Conservation (phyloP, 2,329 filamentous ascomycete species). For the Epichloe festucae region DNA sequence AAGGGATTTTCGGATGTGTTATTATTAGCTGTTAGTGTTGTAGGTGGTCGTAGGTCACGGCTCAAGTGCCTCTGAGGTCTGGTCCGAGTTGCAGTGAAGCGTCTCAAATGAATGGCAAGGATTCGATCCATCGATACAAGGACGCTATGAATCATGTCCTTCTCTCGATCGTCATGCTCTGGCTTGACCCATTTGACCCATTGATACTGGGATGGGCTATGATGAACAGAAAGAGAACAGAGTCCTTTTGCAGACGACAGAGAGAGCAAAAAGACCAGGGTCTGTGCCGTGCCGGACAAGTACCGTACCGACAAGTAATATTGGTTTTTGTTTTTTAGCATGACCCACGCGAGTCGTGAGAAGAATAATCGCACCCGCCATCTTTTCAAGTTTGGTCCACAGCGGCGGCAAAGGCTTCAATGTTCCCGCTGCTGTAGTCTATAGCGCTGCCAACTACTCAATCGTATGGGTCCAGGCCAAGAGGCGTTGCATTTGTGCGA, state of each 20-base stretch:
- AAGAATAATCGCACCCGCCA: not conserved
- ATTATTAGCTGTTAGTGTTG: not conserved
- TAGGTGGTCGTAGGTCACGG: not conserved
- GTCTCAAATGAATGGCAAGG: not conserved
- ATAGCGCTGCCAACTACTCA: not conserved
- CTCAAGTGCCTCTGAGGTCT: not conserved
- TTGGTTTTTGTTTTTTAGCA: not conserved
- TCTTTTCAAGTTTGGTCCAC: not conserved
- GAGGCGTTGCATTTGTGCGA: constrained; percentile 3
- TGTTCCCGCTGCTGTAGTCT: not conserved
- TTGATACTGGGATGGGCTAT: too few species aligned
- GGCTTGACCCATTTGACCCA: not conserved
- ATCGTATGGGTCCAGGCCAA: not conserved
- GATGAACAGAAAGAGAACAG: not conserved
- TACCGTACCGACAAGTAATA: not conserved
- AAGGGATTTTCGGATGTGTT: not conserved
- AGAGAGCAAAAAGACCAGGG: not conserved
- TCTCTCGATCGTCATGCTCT: not conserved
- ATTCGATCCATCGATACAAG: not conserved
- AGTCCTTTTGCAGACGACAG: not conserved
- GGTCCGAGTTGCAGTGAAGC: not conserved
- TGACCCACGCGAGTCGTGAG: constrained; percentile 1
- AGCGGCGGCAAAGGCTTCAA: not conserved
- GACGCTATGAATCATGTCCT: not conserved
- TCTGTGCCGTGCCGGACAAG: not conserved